Evolutionary conservation across 179 eudicot genomes (phyloP).

Genomic region (Heliamphora pulchella): DNA sequence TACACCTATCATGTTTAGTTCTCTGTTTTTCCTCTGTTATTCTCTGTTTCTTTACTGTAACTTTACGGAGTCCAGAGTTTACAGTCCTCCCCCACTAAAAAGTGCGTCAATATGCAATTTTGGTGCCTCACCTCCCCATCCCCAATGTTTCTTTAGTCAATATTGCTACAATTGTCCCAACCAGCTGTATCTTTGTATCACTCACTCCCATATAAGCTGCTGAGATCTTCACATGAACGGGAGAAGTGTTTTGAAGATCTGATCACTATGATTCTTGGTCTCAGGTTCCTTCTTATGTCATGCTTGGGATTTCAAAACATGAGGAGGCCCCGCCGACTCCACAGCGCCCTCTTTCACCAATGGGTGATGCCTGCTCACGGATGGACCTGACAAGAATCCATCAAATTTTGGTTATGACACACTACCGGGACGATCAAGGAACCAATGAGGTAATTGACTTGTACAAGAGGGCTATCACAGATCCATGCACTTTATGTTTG

Average conservation of each 20-base stretch:
- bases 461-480: background rate
- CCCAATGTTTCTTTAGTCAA: too few species aligned
- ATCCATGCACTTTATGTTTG: background rate
- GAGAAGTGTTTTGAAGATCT: background rate
- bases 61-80: too few species aligned
- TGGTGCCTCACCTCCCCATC: too few species aligned
- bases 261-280: background rate
- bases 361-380: conserved; percentile 69
- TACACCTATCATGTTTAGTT: too few species aligned
- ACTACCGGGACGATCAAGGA: conserved; percentile 64
- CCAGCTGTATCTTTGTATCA: background rate
- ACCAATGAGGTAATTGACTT: conserved; percentile 48
- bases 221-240: background rate
- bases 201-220: background rate
- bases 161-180: too few species aligned
- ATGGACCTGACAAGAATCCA: conserved; percentile 66
- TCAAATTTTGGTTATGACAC: conserved; percentile 44
- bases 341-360: conserved; percentile 53
- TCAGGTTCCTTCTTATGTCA: conserved; percentile 56
- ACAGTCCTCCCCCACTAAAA: too few species aligned
- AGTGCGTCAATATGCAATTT: too few species aligned
- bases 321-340: conserved; percentile 52
- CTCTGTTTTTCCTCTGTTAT: too few species aligned
- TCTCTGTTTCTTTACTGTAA: too few species aligned
- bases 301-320: conserved; percentile 57